Base-by-base conservation (phyloP, 176 grass and related monocot species). In the Otatea glauca region DNA sequence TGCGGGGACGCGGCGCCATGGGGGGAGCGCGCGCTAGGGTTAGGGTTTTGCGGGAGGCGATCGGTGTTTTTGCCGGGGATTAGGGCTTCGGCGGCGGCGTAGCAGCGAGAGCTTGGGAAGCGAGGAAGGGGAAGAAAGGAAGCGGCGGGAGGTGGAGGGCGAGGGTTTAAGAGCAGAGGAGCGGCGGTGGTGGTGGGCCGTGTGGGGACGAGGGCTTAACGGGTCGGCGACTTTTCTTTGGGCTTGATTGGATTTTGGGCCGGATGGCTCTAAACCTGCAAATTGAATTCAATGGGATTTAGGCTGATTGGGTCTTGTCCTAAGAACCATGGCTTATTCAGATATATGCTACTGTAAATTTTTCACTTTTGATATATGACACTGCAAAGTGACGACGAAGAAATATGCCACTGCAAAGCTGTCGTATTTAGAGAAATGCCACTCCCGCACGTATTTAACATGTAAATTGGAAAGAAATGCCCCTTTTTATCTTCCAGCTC, bases 1-100 rank as follows among this genome's bases (percentile, higher is more conserved):
- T 92, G 59, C 86, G 90, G 7, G 70, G 24, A 10, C 78, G 90
- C 11, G 78, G 70, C 29, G 83, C 86, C 90, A 92, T 92, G 37
- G 6, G 21, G 34, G 61, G 10, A 54, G 24, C 2, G 21, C 3
- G 5, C 5, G 34, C 53, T 48, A 47, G 75, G 7, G 21, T 11
- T 61, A 9, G 71, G 27, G 32, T 74, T 83, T 53, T 9, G 21
- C 54, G 9, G 9, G 14, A 29, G 9, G 13, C 29, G 16, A 49
- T 16, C 15, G 0, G 43, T 70, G 41, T 21, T 24, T 7, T 24
- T 29, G 60, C 5, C 1, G 60, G n/a, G 18, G 66, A 1, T 20
- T 38, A n/a, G 2, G 6, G 56, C 39, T 27, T 18, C 39, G 58
- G 65, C 74, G 74, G 27, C 83, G 83, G 50, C 20, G 62, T 34